Evolutionary conservation across 768 basidiomycete genomes (phyloP), one percentile per base, ranked within the genome.

Genomic region (Lactarius indigo): DNA sequence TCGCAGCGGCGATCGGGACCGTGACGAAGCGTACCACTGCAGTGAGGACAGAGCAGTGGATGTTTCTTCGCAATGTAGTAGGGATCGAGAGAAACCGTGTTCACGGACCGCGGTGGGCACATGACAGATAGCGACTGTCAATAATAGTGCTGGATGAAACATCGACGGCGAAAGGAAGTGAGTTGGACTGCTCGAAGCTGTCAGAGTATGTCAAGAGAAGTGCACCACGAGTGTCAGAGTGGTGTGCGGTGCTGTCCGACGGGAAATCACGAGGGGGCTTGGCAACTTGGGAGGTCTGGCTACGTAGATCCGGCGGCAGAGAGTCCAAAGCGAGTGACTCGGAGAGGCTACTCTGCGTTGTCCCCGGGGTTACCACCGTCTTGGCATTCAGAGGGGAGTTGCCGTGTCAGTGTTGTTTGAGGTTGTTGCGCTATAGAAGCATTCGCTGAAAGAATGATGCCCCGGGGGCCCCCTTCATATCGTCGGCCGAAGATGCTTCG

Each of bases 251-350:
- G 41, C 57, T 63, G 56, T 60, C 62, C 15, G 31, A 68, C 57
- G 63, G 58, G 62, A 64, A 55, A 68, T 64, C 63, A 68, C 62
- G 63, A 68, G 65, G 65, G 30, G 47, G 2, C 64, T n/a, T 44
- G 20, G 59, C 54, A 35, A 64, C 59, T 68, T 60, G 61, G 55
- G 58, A 64, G 52, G 28, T 59, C 63, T 64, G 63, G 66, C 63
- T 68, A 68, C 52, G 66, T 64, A 59, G 66, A 68, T 68, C 66
- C 63, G 62, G 41, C 63, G 58, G 66, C 41, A 63, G 55, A 56
- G 55, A 20, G 60, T 52, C 50, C 50, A 39, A 61, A 59, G 65
- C 41, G 31, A 6, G 28, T 10, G 17, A n/a, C n/a, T n/a, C n/a
- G n/a, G n/a, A 28, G 35, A 41, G 28, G 2, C 61, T 41, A n/a